Evolutionary conservation across 495 filamentous ascomycete species (phyloP).

Genomic region (Sordaria brevicollis): DNA sequence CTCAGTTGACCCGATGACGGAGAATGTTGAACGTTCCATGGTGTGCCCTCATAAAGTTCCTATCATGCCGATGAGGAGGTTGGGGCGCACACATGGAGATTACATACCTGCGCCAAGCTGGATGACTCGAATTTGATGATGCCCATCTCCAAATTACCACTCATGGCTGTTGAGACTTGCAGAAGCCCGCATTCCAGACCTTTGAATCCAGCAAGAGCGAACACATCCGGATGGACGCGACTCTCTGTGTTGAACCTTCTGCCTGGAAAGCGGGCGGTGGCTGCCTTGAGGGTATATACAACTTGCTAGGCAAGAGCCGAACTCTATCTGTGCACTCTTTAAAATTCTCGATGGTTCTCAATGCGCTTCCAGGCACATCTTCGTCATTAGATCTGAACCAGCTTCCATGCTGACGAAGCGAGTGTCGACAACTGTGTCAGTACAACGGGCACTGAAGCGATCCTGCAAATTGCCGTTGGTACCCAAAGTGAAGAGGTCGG

Average conservation of each 20-base stretch:
- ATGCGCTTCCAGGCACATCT: neutral
- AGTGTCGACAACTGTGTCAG: neutral
- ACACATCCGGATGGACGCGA: neutral
- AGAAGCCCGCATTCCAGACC: constrained; percentile 17
- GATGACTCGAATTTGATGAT: neutral
- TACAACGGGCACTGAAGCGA: neutral
- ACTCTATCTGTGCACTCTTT: neutral
- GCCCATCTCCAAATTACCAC: neutral
- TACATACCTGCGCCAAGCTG: neutral
- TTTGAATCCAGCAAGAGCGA: constrained; percentile 17
- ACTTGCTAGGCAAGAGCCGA: neutral
- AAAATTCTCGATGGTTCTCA: constrained; percentile 6
- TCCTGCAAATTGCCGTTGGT: constrained; percentile 12
- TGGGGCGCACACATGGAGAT: neutral
- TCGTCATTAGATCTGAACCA: neutral
- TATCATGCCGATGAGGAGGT: neutral
- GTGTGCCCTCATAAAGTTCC: neutral
- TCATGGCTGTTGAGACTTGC: constrained; percentile 11
- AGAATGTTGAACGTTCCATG: neutral
- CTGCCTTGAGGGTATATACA: neutral
- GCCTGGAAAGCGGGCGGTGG: neutral
- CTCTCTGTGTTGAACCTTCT: neutral
- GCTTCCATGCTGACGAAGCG: neutral
- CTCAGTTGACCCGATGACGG: neutral
- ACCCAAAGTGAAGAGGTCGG: constrained; percentile 23